Evolutionary conservation across 2,329 filamentous ascomycete genomes (phyloP).

Genomic region (Penicillium aurantiogriseum): DNA sequence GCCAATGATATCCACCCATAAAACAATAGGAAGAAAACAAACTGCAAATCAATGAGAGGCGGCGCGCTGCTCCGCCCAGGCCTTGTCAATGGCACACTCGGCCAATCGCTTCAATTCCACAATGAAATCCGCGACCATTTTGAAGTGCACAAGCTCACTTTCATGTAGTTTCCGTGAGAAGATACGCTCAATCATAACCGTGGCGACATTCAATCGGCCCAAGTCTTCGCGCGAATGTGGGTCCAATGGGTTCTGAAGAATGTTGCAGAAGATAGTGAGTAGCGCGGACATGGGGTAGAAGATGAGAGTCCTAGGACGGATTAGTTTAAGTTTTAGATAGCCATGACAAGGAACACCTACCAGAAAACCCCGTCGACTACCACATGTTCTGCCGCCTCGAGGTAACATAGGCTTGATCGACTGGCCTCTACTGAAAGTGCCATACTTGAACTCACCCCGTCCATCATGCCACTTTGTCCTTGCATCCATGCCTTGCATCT

Average conservation of each 20-base stretch:
- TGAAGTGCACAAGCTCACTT: constrained; percentile 43
- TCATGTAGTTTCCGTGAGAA: constrained; percentile 32
- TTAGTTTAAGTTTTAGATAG: not conserved
- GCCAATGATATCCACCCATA: not conserved
- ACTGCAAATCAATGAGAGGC: not conserved
- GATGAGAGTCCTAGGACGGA: constrained; percentile 48
- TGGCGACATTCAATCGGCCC: constrained; percentile 45
- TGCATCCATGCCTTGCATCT: constrained; percentile 48
- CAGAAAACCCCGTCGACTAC: constrained; percentile 52
- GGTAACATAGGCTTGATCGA: constrained; percentile 53
- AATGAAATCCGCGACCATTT: constrained; percentile 46
- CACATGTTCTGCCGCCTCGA: constrained; percentile 45
- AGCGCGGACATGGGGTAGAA: constrained; percentile 59
- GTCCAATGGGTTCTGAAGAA: constrained; percentile 51
- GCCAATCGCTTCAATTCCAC: constrained; percentile 47
- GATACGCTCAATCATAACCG: constrained; percentile 44
- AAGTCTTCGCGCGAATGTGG: constrained; percentile 48
- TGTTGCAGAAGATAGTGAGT: constrained; percentile 56
- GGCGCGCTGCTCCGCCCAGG: constrained; percentile 30
- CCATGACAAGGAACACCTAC: constrained; percentile 32
- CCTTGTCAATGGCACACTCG: constrained; percentile 46
- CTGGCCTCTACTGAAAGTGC: constrained; percentile 56
- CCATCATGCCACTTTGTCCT: constrained; percentile 37
- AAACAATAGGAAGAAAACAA: not conserved
- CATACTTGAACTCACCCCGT: constrained; percentile 54